Evolutionary conservation across 2,329 filamentous ascomycete genomes (phyloP), one percentile per base, ranked within the genome.

Genomic region (Ceratocystis albifundus): DNA sequence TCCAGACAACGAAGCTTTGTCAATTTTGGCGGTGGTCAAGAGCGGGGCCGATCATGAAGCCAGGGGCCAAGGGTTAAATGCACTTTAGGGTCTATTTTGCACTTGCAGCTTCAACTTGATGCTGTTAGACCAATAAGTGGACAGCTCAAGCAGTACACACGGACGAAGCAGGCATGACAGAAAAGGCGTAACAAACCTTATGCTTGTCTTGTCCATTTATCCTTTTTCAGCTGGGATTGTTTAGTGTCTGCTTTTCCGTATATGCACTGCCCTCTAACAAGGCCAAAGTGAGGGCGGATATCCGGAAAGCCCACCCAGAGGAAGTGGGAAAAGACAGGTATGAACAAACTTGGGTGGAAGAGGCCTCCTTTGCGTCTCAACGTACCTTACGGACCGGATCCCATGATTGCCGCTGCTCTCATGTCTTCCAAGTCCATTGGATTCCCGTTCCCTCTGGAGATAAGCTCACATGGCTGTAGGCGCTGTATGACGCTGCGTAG

Each of bases 31-130:
- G 25, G 53, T 57, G 3, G 53, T 57, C 8, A 32, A 63, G 61
- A 63, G 61, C 61, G 61, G 61, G 61, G 61, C 41, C 41, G 22
- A n/a, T 63, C 12, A 46, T 25, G 25, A 22, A 46, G n/a, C 22
- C 2, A 41, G 36, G 36, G 36, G 12, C 17, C 17, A 12, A 63
- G 61, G 61, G 61, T 63, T 63, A 63, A 48, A 4, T 30, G 28
- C 5, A 28, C n/a, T 2, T 6, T 63, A 63, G 61, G 61, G 61
- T 63, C 41, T 46, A 15, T 4, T 7, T 12, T 1, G 53, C 17
- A 17, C 5, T 25, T 32, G 53, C 22, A 22, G 25, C 8, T 57
- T 28, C 25, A 57, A 28, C 28, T 57, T 17, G 17, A n/a, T 53
- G 22, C 48, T 53, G 48, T 12, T 50, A 1, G 15, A 20, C 48